Evolutionary conservation across 2,329 filamentous ascomycete species (phyloP).

Genomic region (Xylaria hypoxylon): DNA sequence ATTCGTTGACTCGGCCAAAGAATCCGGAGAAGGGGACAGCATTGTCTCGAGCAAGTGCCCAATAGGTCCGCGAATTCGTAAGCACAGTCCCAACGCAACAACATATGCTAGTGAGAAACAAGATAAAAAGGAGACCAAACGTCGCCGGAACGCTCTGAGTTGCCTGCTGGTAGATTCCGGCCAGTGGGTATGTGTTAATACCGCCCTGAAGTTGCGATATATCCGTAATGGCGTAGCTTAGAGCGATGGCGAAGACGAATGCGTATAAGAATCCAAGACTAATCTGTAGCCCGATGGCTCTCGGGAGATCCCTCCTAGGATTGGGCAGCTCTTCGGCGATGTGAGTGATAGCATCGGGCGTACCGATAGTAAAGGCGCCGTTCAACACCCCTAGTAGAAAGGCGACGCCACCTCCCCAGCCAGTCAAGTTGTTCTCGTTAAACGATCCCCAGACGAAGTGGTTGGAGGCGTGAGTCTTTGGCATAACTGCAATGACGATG

Average conservation of each 20-base stretch:
- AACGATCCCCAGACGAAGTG: constrained; percentile 66
- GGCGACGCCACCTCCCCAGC: constrained; percentile 69
- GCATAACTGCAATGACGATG: constrained; percentile 65
- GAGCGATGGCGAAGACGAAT: constrained; percentile 62
- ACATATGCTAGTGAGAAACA: constrained; percentile 63
- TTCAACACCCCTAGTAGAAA: constrained; percentile 75
- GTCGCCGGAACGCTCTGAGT: constrained; percentile 63
- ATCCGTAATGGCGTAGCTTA: constrained; percentile 68
- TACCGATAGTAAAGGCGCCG: constrained; percentile 74
- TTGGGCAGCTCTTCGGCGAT: constrained; percentile 69
- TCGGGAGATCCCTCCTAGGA: constrained; percentile 61
- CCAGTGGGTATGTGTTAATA: constrained; percentile 69
- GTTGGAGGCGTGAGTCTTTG: constrained; percentile 61
- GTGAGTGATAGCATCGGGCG: constrained; percentile 72
- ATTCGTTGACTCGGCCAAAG: constrained; percentile 65
- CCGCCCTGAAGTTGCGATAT: constrained; percentile 63
- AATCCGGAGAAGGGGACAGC: constrained; percentile 67
- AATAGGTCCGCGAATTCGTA: constrained; percentile 60
- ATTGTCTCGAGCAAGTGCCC: constrained; percentile 68
- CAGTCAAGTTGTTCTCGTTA: constrained; percentile 61
- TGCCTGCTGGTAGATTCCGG: constrained; percentile 71
- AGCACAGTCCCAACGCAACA: constrained; percentile 64
- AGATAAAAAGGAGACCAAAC: constrained; percentile 68
- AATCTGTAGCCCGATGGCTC: constrained; percentile 62
- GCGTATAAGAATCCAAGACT: constrained; percentile 60